Evolutionary conservation across 768 basidiomycete genomes (phyloP).

Genomic region (Kwoniella dendrophila): DNA sequence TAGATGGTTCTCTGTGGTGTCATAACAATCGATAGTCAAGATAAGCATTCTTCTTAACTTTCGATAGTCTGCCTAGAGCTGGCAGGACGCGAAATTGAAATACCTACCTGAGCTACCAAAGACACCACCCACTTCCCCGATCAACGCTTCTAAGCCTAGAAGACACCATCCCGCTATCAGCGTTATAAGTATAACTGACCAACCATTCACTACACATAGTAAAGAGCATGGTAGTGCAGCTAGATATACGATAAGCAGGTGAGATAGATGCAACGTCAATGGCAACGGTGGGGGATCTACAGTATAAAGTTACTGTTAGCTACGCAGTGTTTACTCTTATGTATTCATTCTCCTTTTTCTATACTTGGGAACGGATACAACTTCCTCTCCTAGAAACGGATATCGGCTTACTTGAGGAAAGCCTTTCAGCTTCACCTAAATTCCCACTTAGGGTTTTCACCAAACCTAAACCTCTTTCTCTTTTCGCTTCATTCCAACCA

Average conservation of each 20-base stretch:
- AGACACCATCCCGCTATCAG: constrained; percentile 54
- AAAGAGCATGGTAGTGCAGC: constrained; percentile 49
- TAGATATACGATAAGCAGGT: constrained; percentile 52
- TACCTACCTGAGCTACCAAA: constrained; percentile 49
- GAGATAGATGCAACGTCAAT: constrained; percentile 49
- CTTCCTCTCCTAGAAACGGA: background rate
- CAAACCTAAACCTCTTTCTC: constrained; percentile 44
- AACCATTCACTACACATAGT: constrained; percentile 43
- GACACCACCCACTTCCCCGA: constrained; percentile 52
- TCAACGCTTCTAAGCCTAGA: constrained; percentile 52
- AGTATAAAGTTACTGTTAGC: background rate
- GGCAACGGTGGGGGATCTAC: constrained; percentile 53
- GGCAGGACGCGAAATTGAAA: background rate
- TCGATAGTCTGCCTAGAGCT: background rate
- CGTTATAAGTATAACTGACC: constrained; percentile 39
- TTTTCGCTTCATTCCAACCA: constrained; percentile 50
- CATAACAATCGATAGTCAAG: background rate
- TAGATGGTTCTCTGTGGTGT: constrained; percentile 45
- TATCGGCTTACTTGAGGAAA: constrained; percentile 45
- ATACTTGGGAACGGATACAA: background rate
- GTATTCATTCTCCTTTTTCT: background rate
- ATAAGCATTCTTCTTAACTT: background rate
- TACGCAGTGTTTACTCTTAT: too few species aligned
- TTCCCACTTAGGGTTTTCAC: constrained; percentile 40
- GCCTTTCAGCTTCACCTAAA: constrained; percentile 49